These are phyloP conservation scores for Orbilia ellipsospora DNA, from an alignment of 2,329 filamentous ascomycete species.

Conservation along the genomic window DNA sequence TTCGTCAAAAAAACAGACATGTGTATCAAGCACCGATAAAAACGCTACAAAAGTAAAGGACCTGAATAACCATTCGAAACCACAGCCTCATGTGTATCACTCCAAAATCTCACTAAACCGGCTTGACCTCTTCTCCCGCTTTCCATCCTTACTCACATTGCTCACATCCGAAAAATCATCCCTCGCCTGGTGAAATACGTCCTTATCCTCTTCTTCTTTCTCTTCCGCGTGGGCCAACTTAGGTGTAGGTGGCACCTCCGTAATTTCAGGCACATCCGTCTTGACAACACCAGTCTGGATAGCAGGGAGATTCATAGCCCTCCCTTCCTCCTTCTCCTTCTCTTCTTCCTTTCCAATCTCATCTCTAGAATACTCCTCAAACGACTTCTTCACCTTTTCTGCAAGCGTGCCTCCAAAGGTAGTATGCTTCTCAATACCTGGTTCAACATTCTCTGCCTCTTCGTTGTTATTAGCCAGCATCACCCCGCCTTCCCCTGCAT, in stretches of 20 bases:
- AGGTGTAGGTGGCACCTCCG: conserved; percentile 23
- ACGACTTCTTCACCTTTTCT: conserved; percentile 20
- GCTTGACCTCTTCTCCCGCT: conserved; percentile 32
- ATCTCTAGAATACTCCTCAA: conserved; percentile 29
- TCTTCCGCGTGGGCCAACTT: conserved; percentile 1
- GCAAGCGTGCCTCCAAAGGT: conserved; percentile 35
- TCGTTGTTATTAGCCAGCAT: background rate
- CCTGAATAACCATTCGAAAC: too few relatives aligned
- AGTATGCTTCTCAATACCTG: conserved; percentile 8
- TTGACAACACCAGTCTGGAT: background rate
- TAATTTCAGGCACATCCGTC: background rate
- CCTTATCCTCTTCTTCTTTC: background rate
- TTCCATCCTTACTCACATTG: conserved; percentile 1
- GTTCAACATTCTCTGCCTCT: background rate
- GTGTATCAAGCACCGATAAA: too few relatives aligned
- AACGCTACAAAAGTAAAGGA: too few relatives aligned
- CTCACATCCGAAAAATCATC: conserved; percentile 5
- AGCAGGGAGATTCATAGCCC: conserved; percentile 7
- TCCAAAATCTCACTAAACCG: conserved; percentile 47
- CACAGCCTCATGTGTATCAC: background rate
- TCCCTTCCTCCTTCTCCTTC: conserved; percentile 13
- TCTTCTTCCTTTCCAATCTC: conserved; percentile 21
- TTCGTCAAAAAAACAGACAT: too few relatives aligned
- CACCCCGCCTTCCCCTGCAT: background rate
- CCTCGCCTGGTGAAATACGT: background rate